These are phyloP conservation scores for Erigeron canadensis DNA, from an alignment of 129 eudicot genomes.

Conservation along the genomic window DNA sequence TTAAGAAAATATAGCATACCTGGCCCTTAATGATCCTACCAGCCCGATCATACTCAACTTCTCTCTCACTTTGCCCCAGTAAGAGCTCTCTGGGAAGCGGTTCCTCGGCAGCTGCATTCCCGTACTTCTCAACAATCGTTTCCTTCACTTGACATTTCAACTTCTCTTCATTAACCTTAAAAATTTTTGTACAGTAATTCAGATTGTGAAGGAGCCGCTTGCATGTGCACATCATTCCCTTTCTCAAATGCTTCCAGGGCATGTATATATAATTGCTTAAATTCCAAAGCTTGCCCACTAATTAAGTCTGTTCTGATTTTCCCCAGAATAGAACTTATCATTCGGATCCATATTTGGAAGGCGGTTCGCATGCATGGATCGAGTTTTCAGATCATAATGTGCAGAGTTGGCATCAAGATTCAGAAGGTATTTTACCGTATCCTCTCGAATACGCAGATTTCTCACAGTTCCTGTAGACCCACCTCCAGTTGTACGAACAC, in stretches of 20 bases:
- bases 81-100: conserved; percentile 74
- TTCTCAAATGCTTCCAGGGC: conserved; percentile 97
- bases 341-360: conserved; percentile 93
- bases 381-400: conserved; percentile 90
- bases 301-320: conserved; percentile 76
- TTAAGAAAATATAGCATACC: conserved; percentile 31
- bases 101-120: conserved; percentile 81
- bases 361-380: conserved; percentile 96
- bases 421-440: conserved; percentile 83
- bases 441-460: conserved; percentile 90
- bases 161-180: conserved; percentile 70
- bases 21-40: conserved; percentile 89
- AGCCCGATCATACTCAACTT: conserved; percentile 97
- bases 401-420: conserved; percentile 94
- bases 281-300: conserved; percentile 98
- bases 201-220: conserved; percentile 98
- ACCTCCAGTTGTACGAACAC: conserved; percentile 95
- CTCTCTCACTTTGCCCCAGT: conserved; percentile 85
- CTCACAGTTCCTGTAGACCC: conserved; percentile 62
- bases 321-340: conserved; percentile 81
- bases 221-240: conserved; percentile 93
- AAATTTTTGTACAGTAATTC: conserved; percentile 73
- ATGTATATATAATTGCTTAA: conserved; percentile 79
- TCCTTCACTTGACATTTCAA: conserved; percentile 73
- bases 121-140: conserved; percentile 77